phyloP scores from a whole-genome alignment of 371 early-diverging fungal genomes.

The Mycotypha africana region DNA sequence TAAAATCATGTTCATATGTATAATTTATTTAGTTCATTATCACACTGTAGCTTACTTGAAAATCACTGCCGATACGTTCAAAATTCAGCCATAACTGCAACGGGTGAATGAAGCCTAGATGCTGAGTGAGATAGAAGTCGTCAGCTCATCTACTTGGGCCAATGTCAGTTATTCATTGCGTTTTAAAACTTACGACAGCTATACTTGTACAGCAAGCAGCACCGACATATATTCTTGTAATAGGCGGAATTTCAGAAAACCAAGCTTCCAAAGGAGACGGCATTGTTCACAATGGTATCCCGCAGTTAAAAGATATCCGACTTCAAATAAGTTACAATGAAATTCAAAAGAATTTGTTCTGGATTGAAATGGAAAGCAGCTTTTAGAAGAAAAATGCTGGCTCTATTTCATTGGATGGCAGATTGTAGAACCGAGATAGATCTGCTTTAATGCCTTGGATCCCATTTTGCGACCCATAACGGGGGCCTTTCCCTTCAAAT shows the following conservation, averaged over 20 bases:
- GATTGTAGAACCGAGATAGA: too few species aligned
- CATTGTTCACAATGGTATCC: too few species aligned
- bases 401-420: too few species aligned
- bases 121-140: conserved; percentile 22
- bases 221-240: conserved; percentile 83
- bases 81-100: conserved; percentile 81
- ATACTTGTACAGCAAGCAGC: conserved; percentile 70
- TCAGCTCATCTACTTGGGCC: background rate
- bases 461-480: too few species aligned
- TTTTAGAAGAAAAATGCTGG: too few species aligned
- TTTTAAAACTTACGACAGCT: conserved; percentile 76
- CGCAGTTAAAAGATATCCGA: too few species aligned
- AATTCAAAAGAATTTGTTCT: too few species aligned
- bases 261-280: conserved; percentile 80
- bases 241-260: conserved; percentile 87
- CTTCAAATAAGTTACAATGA: too few species aligned
- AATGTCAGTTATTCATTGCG: too few species aligned
- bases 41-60: conserved; percentile 51
- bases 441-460: too few species aligned
- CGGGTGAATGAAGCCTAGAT: conserved; percentile 65
- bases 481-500: too few species aligned
- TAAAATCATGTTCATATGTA: background rate
- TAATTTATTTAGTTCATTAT: background rate
- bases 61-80: conserved; percentile 54
- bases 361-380: too few species aligned